These are phyloP conservation scores for Pittosporum tobira DNA, from an alignment of 129 eudicot genomes.

Conservation along the genomic window DNA sequence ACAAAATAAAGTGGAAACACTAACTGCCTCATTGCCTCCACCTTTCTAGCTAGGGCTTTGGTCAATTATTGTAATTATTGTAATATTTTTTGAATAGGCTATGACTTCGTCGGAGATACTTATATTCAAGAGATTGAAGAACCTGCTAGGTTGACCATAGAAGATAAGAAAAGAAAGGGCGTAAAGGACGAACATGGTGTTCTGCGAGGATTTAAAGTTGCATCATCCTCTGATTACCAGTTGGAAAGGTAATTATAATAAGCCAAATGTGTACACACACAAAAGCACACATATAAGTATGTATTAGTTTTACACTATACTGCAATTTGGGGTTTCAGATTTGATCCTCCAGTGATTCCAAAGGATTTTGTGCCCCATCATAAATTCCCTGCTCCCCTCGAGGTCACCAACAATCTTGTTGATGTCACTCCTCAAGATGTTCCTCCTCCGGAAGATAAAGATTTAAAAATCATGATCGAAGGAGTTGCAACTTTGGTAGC, in stretches of 20 bases:
- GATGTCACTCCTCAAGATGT: slow-evolving; percentile 67
- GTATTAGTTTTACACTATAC: too few species aligned
- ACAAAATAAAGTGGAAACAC: too few species aligned
- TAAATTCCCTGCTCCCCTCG: slow-evolving; percentile 54
- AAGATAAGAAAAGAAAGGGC: slow-evolving; percentile 42
- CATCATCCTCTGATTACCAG: slow-evolving; percentile 52
- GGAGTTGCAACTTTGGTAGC: slow-evolving; percentile 94
- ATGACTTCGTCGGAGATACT: slow-evolving; percentile 61
- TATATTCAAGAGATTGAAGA: slow-evolving; percentile 77
- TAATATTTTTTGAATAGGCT: slow-evolving; percentile 29
- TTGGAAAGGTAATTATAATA: slow-evolving; percentile 67
- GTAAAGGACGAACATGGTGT: slow-evolving; percentile 40
- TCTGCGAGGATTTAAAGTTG: slow-evolving; percentile 68
- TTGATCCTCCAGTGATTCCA: slow-evolving; percentile 84
- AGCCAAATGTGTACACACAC: too few species aligned
- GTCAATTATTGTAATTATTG: too few species aligned
- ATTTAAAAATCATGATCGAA: slow-evolving; percentile 62
- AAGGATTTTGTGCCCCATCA: slow-evolving; percentile 73
- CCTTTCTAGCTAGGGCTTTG: not conserved
- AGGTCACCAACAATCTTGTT: slow-evolving; percentile 21
- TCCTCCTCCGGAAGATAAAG: slow-evolving; percentile 77
- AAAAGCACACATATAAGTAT: too few species aligned
- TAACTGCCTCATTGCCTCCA: not conserved
- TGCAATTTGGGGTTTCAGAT: slow-evolving; percentile 36
- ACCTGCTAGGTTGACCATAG: slow-evolving; percentile 44